Evolutionary conservation across 352 stramenopile species (phyloP).

Genomic region (Thraustotheca clavata): DNA sequence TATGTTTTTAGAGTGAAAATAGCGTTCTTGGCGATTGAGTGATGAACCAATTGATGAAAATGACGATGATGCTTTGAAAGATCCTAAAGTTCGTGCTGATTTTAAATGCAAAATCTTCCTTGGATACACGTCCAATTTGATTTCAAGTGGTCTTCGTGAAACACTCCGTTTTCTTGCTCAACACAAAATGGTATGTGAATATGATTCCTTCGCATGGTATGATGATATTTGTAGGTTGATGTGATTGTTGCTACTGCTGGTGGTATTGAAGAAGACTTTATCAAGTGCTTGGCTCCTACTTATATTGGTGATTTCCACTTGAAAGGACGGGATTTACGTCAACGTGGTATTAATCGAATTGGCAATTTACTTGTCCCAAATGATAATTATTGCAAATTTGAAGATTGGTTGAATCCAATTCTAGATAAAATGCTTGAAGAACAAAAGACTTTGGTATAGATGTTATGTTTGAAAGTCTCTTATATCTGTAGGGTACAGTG

Average conservation of each 20-base stretch:
- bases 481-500: constrained; percentile 36
- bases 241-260: constrained; percentile 92
- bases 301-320: constrained; percentile 98
- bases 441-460: constrained; percentile 74
- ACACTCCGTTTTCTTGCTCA: constrained; percentile 96
- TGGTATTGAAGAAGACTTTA: constrained; percentile 97
- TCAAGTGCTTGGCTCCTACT: constrained; percentile 98
- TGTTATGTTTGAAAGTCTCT: background rate
- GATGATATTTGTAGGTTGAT: constrained; percentile 89
- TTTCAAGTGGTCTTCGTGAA: constrained; percentile 97
- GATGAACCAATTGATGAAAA: constrained; percentile 89
- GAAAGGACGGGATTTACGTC: constrained; percentile 86
- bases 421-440: constrained; percentile 97
- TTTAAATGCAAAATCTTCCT: constrained; percentile 99
- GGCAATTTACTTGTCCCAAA: constrained; percentile 99
- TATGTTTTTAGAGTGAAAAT: background rate
- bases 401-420: constrained; percentile 95
- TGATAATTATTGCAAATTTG: constrained; percentile 99
- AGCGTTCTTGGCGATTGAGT: constrained; percentile 94
- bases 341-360: constrained; percentile 98
- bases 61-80: constrained; percentile 86
- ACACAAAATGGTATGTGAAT: constrained; percentile 87
- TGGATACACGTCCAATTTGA: constrained; percentile 99
- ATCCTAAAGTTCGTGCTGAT: constrained; percentile 61
- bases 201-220: constrained; percentile 55